Evolutionary conservation across 1,139 yeast genomes (phyloP).

Genomic region (Debaryomyces robertsiae): DNA sequence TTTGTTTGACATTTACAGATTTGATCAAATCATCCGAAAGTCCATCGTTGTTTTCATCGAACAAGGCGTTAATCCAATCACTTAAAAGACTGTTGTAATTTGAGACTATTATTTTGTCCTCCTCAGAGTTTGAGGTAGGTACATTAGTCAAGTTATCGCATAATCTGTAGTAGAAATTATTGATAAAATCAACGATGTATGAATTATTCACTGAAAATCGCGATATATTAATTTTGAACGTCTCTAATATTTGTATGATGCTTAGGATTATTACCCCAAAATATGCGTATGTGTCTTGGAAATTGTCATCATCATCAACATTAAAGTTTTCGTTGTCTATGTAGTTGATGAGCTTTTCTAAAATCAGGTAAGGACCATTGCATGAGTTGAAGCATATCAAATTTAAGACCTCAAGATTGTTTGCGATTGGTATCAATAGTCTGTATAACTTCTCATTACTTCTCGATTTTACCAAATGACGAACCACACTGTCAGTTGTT

Average conservation of each 20-base stretch:
- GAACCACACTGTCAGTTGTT: conserved; percentile 34
- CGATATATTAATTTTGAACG: conserved; percentile 45
- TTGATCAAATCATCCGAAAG: conserved; percentile 80
- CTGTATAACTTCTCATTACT: conserved; percentile 51
- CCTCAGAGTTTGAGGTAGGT: conserved; percentile 21
- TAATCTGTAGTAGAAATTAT: conserved; percentile 36
- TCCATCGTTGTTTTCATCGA: conserved; percentile 74
- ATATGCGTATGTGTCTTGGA: conserved; percentile 70
- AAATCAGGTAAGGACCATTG: conserved; percentile 25
- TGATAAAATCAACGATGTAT: conserved; percentile 36
- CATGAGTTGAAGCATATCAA: conserved; percentile 36
- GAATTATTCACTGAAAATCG: conserved; percentile 30
- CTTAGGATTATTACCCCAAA: conserved; percentile 62
- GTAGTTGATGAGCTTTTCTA: conserved; percentile 33
- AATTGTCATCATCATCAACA: conserved; percentile 54
- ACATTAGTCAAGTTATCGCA: conserved; percentile 32
- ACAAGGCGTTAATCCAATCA: conserved; percentile 80
- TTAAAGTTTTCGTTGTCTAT: conserved; percentile 38
- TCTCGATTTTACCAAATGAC: conserved; percentile 41
- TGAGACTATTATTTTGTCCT: conserved; percentile 33
- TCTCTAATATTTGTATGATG: conserved; percentile 45
- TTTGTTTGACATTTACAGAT: conserved; percentile 65
- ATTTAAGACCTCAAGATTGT: conserved; percentile 44
- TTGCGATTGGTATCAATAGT: conserved; percentile 48
- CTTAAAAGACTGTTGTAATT: conserved; percentile 55